Evolutionary conservation across 768 basidiomycete species (phyloP).

Genomic region (Suillus brevipes): DNA sequence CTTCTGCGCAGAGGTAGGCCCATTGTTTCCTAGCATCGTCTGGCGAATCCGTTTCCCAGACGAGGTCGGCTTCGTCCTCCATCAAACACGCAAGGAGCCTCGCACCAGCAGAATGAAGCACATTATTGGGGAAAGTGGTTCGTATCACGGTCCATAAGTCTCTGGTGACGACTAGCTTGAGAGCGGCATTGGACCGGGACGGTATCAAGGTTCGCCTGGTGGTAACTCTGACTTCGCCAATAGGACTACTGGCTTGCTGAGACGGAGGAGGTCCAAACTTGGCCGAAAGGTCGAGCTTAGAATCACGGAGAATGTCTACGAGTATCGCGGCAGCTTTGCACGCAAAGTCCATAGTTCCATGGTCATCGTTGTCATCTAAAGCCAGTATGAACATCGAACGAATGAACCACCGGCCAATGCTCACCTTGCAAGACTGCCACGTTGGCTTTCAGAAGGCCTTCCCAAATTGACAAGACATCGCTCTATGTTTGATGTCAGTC

Average conservation of each 20-base stretch:
- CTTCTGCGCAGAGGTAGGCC: slow-evolving; percentile 61
- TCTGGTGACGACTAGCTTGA: slow-evolving; percentile 59
- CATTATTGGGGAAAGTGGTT: slow-evolving; percentile 40
- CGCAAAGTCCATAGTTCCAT: slow-evolving; percentile 40
- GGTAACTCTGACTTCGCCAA: slow-evolving; percentile 2
- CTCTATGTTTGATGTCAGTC: slow-evolving; percentile 28
- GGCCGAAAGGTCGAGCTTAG: slow-evolving; percentile 42
- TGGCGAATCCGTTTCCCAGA: slow-evolving; percentile 42
- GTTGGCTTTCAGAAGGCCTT: slow-evolving; percentile 52
- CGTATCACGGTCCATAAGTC: slow-evolving; percentile 57
- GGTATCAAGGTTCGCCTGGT: slow-evolving; percentile 12
- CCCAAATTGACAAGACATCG: slow-evolving; percentile 58
- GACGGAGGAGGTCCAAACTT: slow-evolving; percentile 23
- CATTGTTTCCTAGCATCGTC: slow-evolving; percentile 54
- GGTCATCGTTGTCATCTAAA: slow-evolving; percentile 46
- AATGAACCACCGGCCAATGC: slow-evolving; percentile 9
- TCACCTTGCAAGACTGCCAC: slow-evolving; percentile 48
- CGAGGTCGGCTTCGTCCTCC: slow-evolving; percentile 45
- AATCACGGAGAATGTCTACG: slow-evolving; percentile 48
- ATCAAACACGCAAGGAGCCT: slow-evolving; percentile 51
- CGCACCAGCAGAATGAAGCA: slow-evolving; percentile 45
- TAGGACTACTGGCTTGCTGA: slow-evolving; percentile 12
- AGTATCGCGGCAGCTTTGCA: slow-evolving; percentile 44
- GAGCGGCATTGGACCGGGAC: slow-evolving; percentile 39
- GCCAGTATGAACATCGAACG: slow-evolving; percentile 11